Evolutionary conservation across 1,284 basidiomycete genomes (phyloP).

Genomic region (Tausonia pullulans): DNA sequence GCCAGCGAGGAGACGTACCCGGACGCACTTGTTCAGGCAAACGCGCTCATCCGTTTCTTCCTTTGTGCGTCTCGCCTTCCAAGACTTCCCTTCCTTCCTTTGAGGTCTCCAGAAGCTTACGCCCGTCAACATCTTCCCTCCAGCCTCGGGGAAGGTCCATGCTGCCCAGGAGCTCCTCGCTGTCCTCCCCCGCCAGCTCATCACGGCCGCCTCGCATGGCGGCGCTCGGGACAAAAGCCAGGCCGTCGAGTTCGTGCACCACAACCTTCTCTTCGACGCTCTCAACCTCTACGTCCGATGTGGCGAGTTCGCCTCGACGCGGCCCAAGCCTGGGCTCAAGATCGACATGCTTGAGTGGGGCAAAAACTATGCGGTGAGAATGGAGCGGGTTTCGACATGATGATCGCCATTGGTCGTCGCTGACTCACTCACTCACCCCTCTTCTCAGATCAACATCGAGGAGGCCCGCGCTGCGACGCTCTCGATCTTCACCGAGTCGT

Average conservation of each 20-base stretch:
- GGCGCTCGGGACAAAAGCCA: conserved; percentile 29
- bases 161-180: conserved; percentile 55
- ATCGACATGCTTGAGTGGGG: conserved; percentile 15
- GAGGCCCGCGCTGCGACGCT: conserved; percentile 30
- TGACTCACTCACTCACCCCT: not conserved
- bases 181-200: conserved; percentile 54
- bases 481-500: conserved; percentile 37
- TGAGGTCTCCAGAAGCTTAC: not conserved
- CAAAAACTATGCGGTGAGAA: not conserved
- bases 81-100: not conserved
- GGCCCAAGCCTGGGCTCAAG: conserved; percentile 12
- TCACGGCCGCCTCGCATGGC: conserved; percentile 44
- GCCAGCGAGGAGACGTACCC: conserved; percentile 59
- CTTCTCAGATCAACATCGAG: conserved; percentile 29
- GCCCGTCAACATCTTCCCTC: not conserved
- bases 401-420: conserved; percentile 19
- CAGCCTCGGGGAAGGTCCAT: conserved; percentile 61
- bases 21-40: conserved; percentile 72
- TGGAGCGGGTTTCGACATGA: not conserved
- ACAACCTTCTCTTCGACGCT: conserved; percentile 40
- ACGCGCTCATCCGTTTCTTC: conserved; percentile 75
- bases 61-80: conserved; percentile 46
- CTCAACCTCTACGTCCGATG: conserved; percentile 45
- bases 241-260: conserved; percentile 24
- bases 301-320: conserved; percentile 8